Base-by-base conservation (phyloP, 352 stramenopile species). In the Phytophthora pseudosyringae region DNA sequence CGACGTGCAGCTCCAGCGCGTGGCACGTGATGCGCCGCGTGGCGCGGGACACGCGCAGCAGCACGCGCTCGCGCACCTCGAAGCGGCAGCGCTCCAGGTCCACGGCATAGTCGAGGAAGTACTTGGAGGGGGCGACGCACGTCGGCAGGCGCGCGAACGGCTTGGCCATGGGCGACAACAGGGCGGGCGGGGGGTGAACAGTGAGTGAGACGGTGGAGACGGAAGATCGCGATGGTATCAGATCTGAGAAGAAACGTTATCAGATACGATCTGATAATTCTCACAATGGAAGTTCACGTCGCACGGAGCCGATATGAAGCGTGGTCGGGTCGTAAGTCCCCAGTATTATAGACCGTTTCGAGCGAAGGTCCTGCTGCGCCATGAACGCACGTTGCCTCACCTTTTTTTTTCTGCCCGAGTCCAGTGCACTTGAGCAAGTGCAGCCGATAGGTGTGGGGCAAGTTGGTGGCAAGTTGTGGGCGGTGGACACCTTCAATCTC, bases 1-100 rank as follows among this genome's bases (percentile, higher is more conserved):
- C 80, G 46, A 93, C 86, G 53, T 90, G 88, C 8, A 99, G 87
- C 75, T 99, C 96, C 48, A 98, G 89, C 38, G 93, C 89, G 71
- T 99, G 97, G 69, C 98, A 91, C 38, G 80, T 96, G 67, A 99
- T 95, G 21, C 51, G 73, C 43, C 67, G 67, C 28, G 86, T 97
- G 32, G 79, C 47, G 47, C 93, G 81, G 13, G 64, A 60, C 1
- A 95, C 79, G 3, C 75, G 69, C 0, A 96, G 28, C 35, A 82
- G 69, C 59, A 96, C 83, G 46, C 76, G 73, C 71, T 94, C 69
- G 16, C 49, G 52, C 13, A 89, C 83, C 44, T 91, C 69, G 70
- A 96, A 96, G 61, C 80, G 82, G 64, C 69, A 93, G 60, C 65
- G 66, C 16, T 84, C 77, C 26, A 95, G 59, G 68, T 95, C 88